These are phyloP conservation scores for Alnus glutinosa DNA, from an alignment of 306 rosid genomes.

Conservation along the genomic window DNA sequence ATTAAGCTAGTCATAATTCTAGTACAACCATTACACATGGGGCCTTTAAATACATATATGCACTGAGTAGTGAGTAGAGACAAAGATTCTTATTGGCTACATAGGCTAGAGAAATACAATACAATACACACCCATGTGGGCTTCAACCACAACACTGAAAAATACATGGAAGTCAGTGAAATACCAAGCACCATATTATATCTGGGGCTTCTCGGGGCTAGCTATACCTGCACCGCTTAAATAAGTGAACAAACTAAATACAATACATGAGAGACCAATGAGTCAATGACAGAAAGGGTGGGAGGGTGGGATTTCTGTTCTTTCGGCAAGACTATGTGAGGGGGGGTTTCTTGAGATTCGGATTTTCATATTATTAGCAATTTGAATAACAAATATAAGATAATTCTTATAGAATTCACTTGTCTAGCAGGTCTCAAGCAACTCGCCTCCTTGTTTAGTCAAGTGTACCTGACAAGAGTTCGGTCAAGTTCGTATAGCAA, in stretches of 20 bases:
- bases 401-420: no score
- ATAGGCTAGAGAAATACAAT: background rate
- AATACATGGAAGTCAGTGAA: constrained; percentile 20
- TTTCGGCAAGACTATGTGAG: no score
- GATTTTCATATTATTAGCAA: no score
- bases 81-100: background rate
- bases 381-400: no score
- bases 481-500: no score
- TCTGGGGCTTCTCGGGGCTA: background rate
- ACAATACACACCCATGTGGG: constrained; percentile 19
- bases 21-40: background rate
- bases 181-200: background rate
- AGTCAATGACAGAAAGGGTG: background rate
- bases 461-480: no score
- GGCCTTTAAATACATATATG: background rate
- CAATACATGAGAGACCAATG: no score
- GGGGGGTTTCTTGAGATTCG: no score
- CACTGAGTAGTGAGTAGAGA: background rate
- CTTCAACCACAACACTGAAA: constrained; percentile 2
- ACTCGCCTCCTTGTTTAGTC: no score
- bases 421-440: no score
- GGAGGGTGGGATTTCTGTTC: no score
- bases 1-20: background rate
- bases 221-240: background rate
- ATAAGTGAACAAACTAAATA: background rate